Percentiles rank a stretch among this genome's conserved stretches.
phyloP scores from a whole-genome alignment of 805 yeast genomes.

The Yarrowia yakushimensis region DNA sequence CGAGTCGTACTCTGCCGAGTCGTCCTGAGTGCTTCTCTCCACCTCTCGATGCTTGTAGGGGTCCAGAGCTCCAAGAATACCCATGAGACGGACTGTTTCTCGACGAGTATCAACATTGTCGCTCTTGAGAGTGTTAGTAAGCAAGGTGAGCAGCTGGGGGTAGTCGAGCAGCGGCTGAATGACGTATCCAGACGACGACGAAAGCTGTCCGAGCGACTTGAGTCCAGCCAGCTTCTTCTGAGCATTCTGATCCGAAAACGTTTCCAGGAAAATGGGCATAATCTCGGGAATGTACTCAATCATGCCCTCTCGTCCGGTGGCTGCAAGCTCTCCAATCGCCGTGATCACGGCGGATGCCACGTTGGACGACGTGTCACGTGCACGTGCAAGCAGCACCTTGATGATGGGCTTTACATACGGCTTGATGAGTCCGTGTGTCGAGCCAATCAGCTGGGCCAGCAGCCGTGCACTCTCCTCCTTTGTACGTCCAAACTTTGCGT shows the following conservation, averaged over 20 bases:
- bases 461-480: slow-evolving; percentile 85
- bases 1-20: slow-evolving; percentile 64
- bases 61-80: slow-evolving; percentile 93
- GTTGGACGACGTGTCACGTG: slow-evolving; percentile 65
- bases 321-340: slow-evolving; percentile 85
- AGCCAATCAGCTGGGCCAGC: slow-evolving; percentile 66
- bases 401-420: slow-evolving; percentile 92
- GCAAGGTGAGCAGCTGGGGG: slow-evolving; percentile 79
- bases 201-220: slow-evolving; percentile 79
- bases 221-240: slow-evolving; percentile 87
- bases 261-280: slow-evolving; percentile 84
- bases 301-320: slow-evolving; percentile 85
- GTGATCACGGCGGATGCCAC: slow-evolving; percentile 83
- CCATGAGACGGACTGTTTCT: slow-evolving; percentile 84
- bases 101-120: slow-evolving; percentile 75
- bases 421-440: slow-evolving; percentile 76
- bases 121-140: slow-evolving; percentile 75
- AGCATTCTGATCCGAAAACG: slow-evolving; percentile 91
- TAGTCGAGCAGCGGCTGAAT: slow-evolving; percentile 89
- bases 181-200: slow-evolving; percentile 91
- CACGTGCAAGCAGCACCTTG: slow-evolving; percentile 73
- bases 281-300: slow-evolving; percentile 64
- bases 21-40: slow-evolving; percentile 59
- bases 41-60: slow-evolving; percentile 94
- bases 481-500: slow-evolving; percentile 67